Evolutionary conservation across 2,329 filamentous ascomycete species (phyloP).

Genomic region (Bisporella sp.): DNA sequence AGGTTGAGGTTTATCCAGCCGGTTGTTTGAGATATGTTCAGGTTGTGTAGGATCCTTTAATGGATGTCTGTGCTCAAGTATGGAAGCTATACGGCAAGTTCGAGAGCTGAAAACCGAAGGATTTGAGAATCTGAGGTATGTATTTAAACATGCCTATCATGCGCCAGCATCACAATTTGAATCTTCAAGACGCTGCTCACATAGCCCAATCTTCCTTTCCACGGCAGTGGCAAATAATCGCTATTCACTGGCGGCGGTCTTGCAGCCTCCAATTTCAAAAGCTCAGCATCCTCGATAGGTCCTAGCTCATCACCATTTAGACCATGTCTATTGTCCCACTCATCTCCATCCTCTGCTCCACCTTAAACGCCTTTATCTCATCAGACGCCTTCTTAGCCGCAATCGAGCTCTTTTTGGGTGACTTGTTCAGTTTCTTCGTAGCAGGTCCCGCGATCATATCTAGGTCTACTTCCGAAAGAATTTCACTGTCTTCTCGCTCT

Average conservation of each 20-base stretch:
- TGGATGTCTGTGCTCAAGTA: constrained; percentile 81
- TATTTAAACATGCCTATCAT: constrained; percentile 75
- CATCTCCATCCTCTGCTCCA: constrained; percentile 20
- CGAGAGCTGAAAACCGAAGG: constrained; percentile 85
- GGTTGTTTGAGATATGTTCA: constrained; percentile 77
- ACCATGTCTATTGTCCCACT: constrained; percentile 21
- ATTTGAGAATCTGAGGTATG: constrained; percentile 75
- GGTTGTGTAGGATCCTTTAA: constrained; percentile 68
- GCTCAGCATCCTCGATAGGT: constrained; percentile 21
- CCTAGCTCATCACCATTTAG: constrained; percentile 23
- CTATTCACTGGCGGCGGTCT: constrained; percentile 72
- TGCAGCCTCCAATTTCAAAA: constrained; percentile 22
- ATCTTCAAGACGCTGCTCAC: constrained; percentile 39
- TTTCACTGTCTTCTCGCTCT: constrained; percentile 14
- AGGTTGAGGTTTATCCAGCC: constrained; percentile 67
- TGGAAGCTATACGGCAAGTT: constrained; percentile 85
- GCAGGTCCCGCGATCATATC: constrained; percentile 2
- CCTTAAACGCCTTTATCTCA: constrained; percentile 26
- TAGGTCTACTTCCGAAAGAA: constrained; percentile 13
- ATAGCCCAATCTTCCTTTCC: constrained; percentile 86
- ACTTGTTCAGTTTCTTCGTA: constrained; percentile 21
- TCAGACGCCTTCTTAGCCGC: constrained; percentile 26
- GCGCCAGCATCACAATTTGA: not conserved
- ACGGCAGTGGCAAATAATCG: constrained; percentile 75
- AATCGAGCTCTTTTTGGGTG: constrained; percentile 23